Evolutionary conservation across 306 rosid species (phyloP).

Genomic region (Aeschynomene evenia): DNA sequence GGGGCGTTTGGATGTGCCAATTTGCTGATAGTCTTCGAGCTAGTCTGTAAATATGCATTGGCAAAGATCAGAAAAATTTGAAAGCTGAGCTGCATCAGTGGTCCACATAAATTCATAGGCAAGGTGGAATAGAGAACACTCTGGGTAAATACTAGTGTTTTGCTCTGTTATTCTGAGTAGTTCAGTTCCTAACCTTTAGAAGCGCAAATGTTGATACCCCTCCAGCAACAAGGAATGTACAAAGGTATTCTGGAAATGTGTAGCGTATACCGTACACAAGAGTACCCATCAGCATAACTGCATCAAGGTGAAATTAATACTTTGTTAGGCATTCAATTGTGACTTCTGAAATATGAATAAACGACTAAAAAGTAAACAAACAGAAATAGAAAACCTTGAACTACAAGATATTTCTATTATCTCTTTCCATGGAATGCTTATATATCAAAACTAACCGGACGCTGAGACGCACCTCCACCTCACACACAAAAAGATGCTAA

Average conservation of each 20-base stretch:
- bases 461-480: background rate
- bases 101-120: background rate
- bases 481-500: background rate
- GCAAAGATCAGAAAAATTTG: constrained; percentile 9
- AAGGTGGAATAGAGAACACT: background rate
- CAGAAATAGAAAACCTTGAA: background rate
- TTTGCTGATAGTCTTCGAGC: constrained; percentile 88
- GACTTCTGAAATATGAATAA: background rate
- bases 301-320: constrained; percentile 28
- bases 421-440: constrained; percentile 7
- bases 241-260: constrained; percentile 68
- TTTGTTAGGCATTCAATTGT: background rate
- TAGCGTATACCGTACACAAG: constrained; percentile 69
- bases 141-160: background rate
- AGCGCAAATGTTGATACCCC: constrained; percentile 83
- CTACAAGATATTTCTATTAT: background rate
- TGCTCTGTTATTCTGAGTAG: background rate
- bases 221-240: constrained; percentile 85
- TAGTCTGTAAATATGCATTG: constrained; percentile 62
- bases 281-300: constrained; percentile 86
- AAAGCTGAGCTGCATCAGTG: background rate
- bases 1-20: constrained; percentile 97
- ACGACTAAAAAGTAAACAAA: background rate
- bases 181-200: constrained; percentile 53
- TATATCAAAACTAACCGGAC: background rate